phyloP scores from a whole-genome alignment of 2,329 filamentous ascomycete species.

The Cytospora mali region DNA sequence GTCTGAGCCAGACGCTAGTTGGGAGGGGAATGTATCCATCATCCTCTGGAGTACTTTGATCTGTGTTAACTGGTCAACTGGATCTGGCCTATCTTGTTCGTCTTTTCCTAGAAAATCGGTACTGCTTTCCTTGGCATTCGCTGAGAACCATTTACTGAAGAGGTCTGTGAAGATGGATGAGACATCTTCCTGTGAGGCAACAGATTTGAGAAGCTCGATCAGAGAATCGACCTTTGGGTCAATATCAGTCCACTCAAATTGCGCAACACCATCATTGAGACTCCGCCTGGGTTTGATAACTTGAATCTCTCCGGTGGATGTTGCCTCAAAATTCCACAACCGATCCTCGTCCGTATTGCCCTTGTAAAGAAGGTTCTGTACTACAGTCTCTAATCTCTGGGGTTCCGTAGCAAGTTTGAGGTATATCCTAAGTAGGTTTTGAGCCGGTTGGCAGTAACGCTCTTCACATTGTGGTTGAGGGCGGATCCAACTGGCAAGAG shows the following conservation, averaged over 20 bases:
- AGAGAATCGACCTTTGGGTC: constrained; percentile 53
- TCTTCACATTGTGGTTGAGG: constrained; percentile 39
- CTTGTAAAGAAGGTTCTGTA: constrained; percentile 58
- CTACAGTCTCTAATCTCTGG: constrained; percentile 51
- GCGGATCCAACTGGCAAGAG: constrained; percentile 55
- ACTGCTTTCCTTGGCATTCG: constrained; percentile 33
- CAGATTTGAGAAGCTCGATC: constrained; percentile 51
- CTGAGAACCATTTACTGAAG: constrained; percentile 59
- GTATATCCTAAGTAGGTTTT: constrained; percentile 57
- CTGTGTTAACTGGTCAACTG: constrained; percentile 55
- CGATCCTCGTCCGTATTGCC: constrained; percentile 45
- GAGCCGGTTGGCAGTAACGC: constrained; percentile 49
- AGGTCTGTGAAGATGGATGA: constrained; percentile 63
- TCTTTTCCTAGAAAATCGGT: constrained; percentile 34
- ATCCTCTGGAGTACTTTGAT: constrained; percentile 67
- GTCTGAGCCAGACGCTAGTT: constrained; percentile 64
- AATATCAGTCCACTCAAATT: constrained; percentile 48
- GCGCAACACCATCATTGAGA: constrained; percentile 18
- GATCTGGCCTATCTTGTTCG: constrained; percentile 39
- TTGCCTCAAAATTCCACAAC: constrained; percentile 57
- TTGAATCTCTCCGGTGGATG: constrained; percentile 52
- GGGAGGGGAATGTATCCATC: constrained; percentile 64
- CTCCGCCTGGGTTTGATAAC: constrained; percentile 43
- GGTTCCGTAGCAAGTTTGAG: constrained; percentile 58
- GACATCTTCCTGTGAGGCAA: constrained; percentile 57